A percentile compares a stretch with the other conserved stretches of the same genome.
Evolutionary conservation across 352 stramenopile species (phyloP).

Genomic region (Globisporangium lucens): DNA sequence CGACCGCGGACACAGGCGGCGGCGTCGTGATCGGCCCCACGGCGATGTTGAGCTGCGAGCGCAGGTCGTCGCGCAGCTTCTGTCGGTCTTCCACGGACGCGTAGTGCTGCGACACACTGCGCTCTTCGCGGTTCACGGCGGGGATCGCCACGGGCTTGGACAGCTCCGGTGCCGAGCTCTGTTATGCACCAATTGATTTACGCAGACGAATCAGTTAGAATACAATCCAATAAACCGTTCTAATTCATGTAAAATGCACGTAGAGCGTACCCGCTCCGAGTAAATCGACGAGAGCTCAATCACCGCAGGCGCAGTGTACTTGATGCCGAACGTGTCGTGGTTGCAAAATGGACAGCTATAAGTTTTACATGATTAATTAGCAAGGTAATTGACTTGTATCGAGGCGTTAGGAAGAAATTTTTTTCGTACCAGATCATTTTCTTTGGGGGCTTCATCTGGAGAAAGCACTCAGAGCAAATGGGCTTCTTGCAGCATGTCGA

Average conservation of each 20-base stretch:
- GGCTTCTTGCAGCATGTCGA: slow-evolving; percentile 66
- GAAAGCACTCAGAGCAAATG: slow-evolving; percentile 72
- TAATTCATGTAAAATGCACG: neutral
- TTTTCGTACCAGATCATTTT: slow-evolving; percentile 40
- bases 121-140: slow-evolving; percentile 19
- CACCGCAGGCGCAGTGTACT: slow-evolving; percentile 42
- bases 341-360: slow-evolving; percentile 83
- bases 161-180: slow-evolving; percentile 14
- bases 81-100: slow-evolving; percentile 74
- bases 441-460: slow-evolving; percentile 56
- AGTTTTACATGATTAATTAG: slow-evolving; percentile 12
- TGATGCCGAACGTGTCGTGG: slow-evolving; percentile 50
- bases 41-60: slow-evolving; percentile 64
- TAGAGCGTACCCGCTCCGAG: slow-evolving; percentile 28
- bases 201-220: neutral
- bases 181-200: neutral
- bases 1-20: slow-evolving; percentile 38
- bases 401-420: neutral
- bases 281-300: slow-evolving; percentile 48
- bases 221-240: neutral
- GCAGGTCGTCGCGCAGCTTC: slow-evolving; percentile 68
- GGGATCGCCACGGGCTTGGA: slow-evolving; percentile 9
- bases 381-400: neutral
- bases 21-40: slow-evolving; percentile 49
- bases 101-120: slow-evolving; percentile 40